phyloP scores from a whole-genome alignment of 2,329 filamentous ascomycete species.

The Alternaria sp. region DNA sequence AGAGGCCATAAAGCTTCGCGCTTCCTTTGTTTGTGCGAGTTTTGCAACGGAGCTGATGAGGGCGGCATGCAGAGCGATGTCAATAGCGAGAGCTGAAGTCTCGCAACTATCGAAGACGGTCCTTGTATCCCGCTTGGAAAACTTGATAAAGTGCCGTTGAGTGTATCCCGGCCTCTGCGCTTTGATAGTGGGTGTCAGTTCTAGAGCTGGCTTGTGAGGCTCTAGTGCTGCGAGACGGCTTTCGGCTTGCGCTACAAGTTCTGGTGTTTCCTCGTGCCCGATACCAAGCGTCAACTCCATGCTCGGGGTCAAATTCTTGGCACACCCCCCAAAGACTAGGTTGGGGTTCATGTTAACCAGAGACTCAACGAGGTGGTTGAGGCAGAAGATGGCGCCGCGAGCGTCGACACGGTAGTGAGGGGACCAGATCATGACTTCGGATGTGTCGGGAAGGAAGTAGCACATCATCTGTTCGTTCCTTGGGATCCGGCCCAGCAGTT shows the following conservation, averaged over 20 bases:
- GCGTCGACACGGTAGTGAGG: conserved; percentile 39
- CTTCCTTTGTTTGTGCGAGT: conserved; percentile 22
- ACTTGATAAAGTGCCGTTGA: conserved; percentile 12
- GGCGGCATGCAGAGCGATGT: conserved; percentile 27
- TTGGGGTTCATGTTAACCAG: conserved; percentile 27
- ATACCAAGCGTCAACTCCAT: conserved; percentile 33
- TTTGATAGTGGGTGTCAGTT: conserved; percentile 25
- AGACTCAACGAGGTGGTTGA: conserved; percentile 33
- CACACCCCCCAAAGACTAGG: conserved; percentile 33
- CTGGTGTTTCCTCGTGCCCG: conserved; percentile 22
- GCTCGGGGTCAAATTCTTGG: conserved; percentile 35
- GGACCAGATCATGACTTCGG: conserved; percentile 35
- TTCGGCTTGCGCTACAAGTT: conserved; percentile 26
- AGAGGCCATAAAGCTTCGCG: conserved; percentile 34
- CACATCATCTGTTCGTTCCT: conserved; percentile 41
- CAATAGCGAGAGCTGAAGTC: conserved; percentile 16
- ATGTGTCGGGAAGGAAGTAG: conserved; percentile 32
- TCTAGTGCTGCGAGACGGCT: conserved; percentile 29
- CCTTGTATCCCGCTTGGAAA: conserved; percentile 21
- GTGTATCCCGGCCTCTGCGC: conserved; percentile 18
- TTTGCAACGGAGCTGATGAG: conserved; percentile 27
- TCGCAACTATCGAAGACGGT: conserved; percentile 22
- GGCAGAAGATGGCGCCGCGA: conserved; percentile 36
- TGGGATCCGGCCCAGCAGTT: conserved; percentile 33
- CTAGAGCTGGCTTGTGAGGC: conserved; percentile 29